Evolutionary conservation across 1,139 yeast species (phyloP).

Genomic region (Debaryomyces singareniensis): DNA sequence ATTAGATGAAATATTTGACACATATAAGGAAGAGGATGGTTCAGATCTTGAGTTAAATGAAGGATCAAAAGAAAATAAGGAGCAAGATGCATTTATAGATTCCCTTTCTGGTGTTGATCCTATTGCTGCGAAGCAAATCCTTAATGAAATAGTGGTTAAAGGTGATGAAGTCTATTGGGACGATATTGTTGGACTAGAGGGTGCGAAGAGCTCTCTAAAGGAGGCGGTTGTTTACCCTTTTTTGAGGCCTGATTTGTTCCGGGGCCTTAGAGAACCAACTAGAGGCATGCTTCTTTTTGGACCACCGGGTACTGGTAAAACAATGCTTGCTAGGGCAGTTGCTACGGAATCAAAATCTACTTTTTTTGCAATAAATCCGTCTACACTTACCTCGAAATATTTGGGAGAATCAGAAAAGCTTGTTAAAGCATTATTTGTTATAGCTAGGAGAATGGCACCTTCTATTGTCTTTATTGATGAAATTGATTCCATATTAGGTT

Average conservation of each 20-base stretch:
- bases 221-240: conserved; percentile 98
- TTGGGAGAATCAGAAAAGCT: conserved; percentile 93
- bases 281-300: conserved; percentile 95
- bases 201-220: conserved; percentile 82
- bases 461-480: conserved; percentile 95
- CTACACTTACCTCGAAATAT: conserved; percentile 85
- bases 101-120: conserved; percentile 38
- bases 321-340: conserved; percentile 96
- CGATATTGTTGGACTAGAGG: conserved; percentile 90
- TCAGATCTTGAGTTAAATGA: conserved; percentile 9
- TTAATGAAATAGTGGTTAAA: conserved; percentile 85
- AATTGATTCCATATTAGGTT: conserved; percentile 83
- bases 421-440: conserved; percentile 78
- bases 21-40: conserved; percentile 11
- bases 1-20: conserved; percentile 24
- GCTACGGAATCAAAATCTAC: conserved; percentile 96
- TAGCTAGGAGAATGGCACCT: conserved; percentile 86
- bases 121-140: conserved; percentile 52
- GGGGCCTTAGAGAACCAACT: conserved; percentile 91
- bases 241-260: conserved; percentile 84
- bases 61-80: conserved; percentile 46
- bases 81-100: conserved; percentile 49
- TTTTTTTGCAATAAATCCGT: conserved; percentile 86
- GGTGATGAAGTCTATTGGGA: conserved; percentile 98
- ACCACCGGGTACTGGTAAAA: conserved; percentile 98